Evolutionary conservation across 2,329 filamentous ascomycete species (phyloP).

Genomic region (Penicillium hordei): DNA sequence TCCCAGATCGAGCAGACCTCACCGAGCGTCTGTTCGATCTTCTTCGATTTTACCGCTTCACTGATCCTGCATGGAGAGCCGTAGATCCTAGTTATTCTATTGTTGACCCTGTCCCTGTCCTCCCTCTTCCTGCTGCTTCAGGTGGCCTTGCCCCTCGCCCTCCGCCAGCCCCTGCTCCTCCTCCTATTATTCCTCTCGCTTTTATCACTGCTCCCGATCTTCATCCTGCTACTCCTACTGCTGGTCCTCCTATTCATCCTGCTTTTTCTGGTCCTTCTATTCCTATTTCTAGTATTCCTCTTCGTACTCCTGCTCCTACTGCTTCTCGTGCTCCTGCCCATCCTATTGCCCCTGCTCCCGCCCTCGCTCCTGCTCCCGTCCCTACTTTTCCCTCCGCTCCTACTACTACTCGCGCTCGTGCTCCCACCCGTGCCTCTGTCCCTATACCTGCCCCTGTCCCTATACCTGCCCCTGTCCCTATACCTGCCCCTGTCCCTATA

Average conservation of each 20-base stretch:
- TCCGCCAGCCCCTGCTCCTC: background rate
- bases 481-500: no score
- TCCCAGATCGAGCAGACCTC: background rate
- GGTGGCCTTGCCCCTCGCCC: background rate
- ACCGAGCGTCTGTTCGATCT: background rate
- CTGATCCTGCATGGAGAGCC: background rate
- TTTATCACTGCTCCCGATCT: background rate
- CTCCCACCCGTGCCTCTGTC: no score
- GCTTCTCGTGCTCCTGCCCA: background rate
- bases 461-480: no score
- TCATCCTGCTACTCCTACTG: background rate
- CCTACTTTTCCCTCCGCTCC: no score
- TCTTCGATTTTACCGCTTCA: background rate
- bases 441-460: no score
- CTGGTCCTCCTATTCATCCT: background rate
- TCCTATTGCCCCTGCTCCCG: no score
- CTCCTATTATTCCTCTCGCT: background rate
- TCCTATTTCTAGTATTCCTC: background rate
- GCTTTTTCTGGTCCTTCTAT: background rate
- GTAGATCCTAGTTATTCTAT: background rate
- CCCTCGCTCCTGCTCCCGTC: background rate
- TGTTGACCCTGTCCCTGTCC: background rate
- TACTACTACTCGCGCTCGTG: no score
- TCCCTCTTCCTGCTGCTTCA: background rate
- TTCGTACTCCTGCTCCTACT: background rate